A percentile compares a stretch with the other conserved stretches of the same genome.
Conservation (phyloP, 1,284 basidiomycete genomes). For the Pseudomicrostroma phylloplanum region DNA sequence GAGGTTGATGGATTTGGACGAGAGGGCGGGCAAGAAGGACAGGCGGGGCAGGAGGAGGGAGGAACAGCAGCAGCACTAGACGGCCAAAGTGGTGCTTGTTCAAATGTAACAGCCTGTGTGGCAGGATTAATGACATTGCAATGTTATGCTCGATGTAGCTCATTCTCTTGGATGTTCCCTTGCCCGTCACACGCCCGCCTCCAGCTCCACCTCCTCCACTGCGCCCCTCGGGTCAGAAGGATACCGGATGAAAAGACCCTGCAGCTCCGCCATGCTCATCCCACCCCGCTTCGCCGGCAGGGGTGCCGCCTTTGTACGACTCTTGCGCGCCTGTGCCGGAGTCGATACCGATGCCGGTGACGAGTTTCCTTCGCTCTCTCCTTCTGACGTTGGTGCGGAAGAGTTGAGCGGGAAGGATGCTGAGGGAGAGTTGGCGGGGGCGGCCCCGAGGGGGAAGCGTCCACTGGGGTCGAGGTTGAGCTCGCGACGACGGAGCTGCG, state of each 20-base stretch:
- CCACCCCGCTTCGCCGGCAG: constrained; percentile 39
- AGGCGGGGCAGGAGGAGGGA: background rate
- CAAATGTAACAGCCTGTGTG: too few species aligned
- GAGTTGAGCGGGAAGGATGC: background rate
- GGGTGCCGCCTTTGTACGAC: constrained; percentile 9
- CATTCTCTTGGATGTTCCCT: too few species aligned
- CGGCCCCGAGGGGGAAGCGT: background rate
- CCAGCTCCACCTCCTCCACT: constrained; percentile 28
- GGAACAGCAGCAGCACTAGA: background rate
- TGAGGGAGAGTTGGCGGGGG: background rate
- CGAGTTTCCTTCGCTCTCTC: too few species aligned
- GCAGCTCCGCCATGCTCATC: constrained; percentile 50
- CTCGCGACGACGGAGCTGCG: constrained; percentile 15
- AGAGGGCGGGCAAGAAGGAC: background rate
- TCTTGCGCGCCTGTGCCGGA: too few species aligned
- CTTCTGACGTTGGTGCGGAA: too few species aligned
- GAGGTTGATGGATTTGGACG: background rate
- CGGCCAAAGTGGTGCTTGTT: too few species aligned
- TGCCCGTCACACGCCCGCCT: background rate
- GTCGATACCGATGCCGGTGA: background rate
- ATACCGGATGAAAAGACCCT: constrained; percentile 49
- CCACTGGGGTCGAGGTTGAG: constrained; percentile 15
- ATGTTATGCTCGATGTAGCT: too few species aligned
- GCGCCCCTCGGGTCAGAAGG: constrained; percentile 39
- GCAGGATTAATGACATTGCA: too few species aligned